Evolutionary conservation across 352 stramenopile genomes (phyloP).

Genomic region (Phytophthora agathidicida): DNA sequence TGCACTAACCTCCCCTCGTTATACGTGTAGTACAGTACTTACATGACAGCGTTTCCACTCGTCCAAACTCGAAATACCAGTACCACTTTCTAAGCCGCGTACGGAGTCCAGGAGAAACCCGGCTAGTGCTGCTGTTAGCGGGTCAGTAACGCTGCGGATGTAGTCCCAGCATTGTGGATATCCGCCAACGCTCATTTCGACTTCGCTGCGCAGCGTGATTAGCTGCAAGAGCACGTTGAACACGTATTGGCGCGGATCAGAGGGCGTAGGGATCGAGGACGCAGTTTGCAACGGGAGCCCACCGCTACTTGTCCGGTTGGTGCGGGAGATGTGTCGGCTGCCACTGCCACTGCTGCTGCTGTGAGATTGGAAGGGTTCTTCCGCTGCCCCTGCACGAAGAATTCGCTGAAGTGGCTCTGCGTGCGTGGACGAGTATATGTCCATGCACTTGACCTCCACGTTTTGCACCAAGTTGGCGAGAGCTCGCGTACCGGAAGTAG

Average conservation of each 20-base stretch:
- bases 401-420: slow-evolving; percentile 54
- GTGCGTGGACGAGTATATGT: slow-evolving; percentile 65
- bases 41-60: slow-evolving; percentile 76
- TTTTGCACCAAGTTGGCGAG: slow-evolving; percentile 50
- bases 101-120: slow-evolving; percentile 51
- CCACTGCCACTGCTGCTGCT: slow-evolving; percentile 23
- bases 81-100: slow-evolving; percentile 25
- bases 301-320: slow-evolving; percentile 29
- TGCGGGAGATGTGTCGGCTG: slow-evolving; percentile 34
- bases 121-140: slow-evolving; percentile 56
- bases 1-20: no score
- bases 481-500: slow-evolving; percentile 24
- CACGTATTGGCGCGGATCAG: slow-evolving; percentile 76
- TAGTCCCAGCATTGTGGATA: slow-evolving; percentile 64
- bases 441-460: slow-evolving; percentile 62
- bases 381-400: slow-evolving; percentile 47
- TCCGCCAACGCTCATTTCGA: slow-evolving; percentile 71
- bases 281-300: slow-evolving; percentile 27
- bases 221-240: slow-evolving; percentile 83
- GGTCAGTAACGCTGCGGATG: slow-evolving; percentile 53
- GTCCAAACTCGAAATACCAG: slow-evolving; percentile 12
- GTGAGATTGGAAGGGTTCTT: slow-evolving; percentile 48
- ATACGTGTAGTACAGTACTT: slow-evolving; percentile 18
- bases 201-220: slow-evolving; percentile 73
- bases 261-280: slow-evolving; percentile 32